Base-by-base conservation (phyloP, 1,284 basidiomycete species). In the Puccinia coronata region DNA sequence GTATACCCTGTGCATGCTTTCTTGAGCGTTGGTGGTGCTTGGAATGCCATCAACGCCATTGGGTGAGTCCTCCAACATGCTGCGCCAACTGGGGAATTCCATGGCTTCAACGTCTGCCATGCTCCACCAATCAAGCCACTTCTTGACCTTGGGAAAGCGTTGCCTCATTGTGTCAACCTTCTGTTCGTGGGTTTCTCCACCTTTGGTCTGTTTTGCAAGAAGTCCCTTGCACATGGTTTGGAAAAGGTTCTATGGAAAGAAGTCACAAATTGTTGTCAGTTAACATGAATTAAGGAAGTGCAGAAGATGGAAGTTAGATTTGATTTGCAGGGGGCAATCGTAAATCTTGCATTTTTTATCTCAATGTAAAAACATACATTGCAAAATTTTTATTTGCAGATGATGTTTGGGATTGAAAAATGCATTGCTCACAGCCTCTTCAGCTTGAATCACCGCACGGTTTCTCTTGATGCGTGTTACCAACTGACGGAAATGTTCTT, bases 91-190 rank as follows among this genome's bases (percentile, higher is more conserved):
- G 2, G 70, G 43, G 34, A 72, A 34, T n/a, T n/a, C n/a, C n/a
- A n/a, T n/a, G n/a, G n/a, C n/a, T n/a, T n/a, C n/a, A n/a, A n/a
- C n/a, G n/a, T 72, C 70, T 51, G 70, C 4, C n/a, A 28, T 51
- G 23, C 23, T 31, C 43, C 70, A 72, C 70, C 70, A 72, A 18
- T 72, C 16, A 11, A 49, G 8, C 70, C 70, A 72, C 41, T 47
- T 9, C 34, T 72, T 72, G 20, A 47, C 43, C 11, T 31, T n/a
- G 25, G 70, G 49, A 72, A 72, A 53, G 20, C 31, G 23, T n/a
- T 49, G 20, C 2, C 11, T 9, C 31, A 72, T 28, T 28, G 49
- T 25, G 43, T 72, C 49, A 11, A 72, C 25, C 49, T 72, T 72
- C 31, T 72, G 41, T 20, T 72, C 70, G 25, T 51, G 39, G 2